Evolutionary conservation across 306 rosid genomes (phyloP).

Genomic region (Citrullus colocynthis): DNA sequence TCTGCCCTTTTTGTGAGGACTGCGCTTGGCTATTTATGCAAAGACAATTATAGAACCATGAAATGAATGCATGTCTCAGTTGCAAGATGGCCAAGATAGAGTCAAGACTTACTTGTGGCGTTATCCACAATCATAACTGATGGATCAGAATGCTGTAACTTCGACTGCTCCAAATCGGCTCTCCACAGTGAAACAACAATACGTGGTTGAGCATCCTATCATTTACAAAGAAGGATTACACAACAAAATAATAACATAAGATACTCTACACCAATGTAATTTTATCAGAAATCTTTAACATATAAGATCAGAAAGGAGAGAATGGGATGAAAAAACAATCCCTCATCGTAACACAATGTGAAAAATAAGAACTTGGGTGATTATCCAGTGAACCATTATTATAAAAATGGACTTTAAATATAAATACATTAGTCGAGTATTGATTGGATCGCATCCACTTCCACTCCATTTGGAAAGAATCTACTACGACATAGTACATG

Average conservation of each 20-base stretch:
- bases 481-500: background rate
- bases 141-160: slow-evolving; percentile 65
- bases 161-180: slow-evolving; percentile 72
- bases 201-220: slow-evolving; percentile 80
- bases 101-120: slow-evolving; percentile 31
- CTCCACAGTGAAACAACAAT: slow-evolving; percentile 62
- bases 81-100: background rate
- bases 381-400: background rate
- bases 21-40: background rate
- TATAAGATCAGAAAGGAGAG: background rate
- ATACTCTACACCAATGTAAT: background rate
- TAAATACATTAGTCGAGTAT: background rate
- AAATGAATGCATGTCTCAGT: background rate
- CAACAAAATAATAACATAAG: slow-evolving; percentile 3
- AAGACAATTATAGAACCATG: background rate
- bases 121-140: slow-evolving; percentile 49
- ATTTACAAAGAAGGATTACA: slow-evolving; percentile 17
- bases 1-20: background rate
- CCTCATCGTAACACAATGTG: background rate
- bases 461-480: background rate
- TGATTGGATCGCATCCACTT: background rate
- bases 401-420: background rate
- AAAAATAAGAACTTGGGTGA: background rate
- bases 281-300: background rate
- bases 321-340: background rate